A percentile compares a stretch with the other conserved stretches of the same genome.
phyloP scores from a whole-genome alignment of 148 eudicot genomes.

The Gaultheria prostrata region DNA sequence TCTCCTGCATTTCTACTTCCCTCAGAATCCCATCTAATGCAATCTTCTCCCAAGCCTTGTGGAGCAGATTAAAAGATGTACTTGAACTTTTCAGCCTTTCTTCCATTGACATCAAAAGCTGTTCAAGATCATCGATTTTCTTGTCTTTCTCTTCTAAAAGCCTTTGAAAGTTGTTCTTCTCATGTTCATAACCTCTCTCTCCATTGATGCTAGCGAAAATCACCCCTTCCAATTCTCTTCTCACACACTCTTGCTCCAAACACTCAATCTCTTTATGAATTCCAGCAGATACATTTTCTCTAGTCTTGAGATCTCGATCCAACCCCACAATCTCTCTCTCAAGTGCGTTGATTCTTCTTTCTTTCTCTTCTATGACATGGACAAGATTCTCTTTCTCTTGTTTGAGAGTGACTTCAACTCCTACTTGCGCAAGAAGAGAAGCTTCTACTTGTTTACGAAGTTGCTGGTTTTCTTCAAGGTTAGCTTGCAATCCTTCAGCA shows the following conservation, averaged over 20 bases:
- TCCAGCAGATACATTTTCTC: constrained; percentile 11
- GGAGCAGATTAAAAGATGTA: constrained; percentile 25
- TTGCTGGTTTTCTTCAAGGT: constrained; percentile 46
- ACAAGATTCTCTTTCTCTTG: constrained; percentile 45
- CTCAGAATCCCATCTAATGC: constrained; percentile 28
- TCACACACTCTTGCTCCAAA: constrained; percentile 31
- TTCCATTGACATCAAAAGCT: constrained; percentile 34
- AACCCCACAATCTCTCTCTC: constrained; percentile 39
- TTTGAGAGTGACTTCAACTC: constrained; percentile 54
- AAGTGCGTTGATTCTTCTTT: constrained; percentile 37
- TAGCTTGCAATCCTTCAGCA: constrained; percentile 47
- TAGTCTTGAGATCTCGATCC: constrained; percentile 25
- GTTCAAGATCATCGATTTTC: constrained; percentile 34
- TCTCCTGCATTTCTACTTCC: constrained; percentile 44
- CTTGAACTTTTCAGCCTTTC: constrained; percentile 30
- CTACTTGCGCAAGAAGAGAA: constrained; percentile 70
- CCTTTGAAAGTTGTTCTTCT: constrained; percentile 28
- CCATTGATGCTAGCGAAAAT: constrained; percentile 23
- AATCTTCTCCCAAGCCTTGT: constrained; percentile 44
- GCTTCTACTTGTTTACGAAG: constrained; percentile 63
- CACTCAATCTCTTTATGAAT: constrained; percentile 19
- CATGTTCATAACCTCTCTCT: constrained; percentile 23
- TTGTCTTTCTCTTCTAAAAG: constrained; percentile 36
- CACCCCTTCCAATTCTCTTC: constrained; percentile 34
- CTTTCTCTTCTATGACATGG: constrained; percentile 32